Conservation (phyloP, 2,329 filamentous ascomycete species). For the Exserohilum rostratum region DNA sequence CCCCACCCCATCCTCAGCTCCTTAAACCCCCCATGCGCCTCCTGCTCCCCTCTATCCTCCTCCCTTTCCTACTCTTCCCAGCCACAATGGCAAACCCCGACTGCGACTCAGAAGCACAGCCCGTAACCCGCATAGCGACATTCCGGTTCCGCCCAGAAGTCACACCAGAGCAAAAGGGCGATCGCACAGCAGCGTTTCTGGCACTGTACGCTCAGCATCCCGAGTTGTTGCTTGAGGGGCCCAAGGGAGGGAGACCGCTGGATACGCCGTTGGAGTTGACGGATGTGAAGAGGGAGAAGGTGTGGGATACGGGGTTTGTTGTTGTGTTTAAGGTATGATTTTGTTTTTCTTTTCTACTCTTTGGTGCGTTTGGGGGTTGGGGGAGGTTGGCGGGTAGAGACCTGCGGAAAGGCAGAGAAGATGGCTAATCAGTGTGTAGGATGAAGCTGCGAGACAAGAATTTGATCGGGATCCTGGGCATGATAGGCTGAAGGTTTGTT, state of each 20-base stretch:
- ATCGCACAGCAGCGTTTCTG: slow-evolving; percentile 30
- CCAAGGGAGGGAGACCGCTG: slow-evolving; percentile 28
- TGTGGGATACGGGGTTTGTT: slow-evolving; percentile 36
- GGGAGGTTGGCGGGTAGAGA: too few relatives aligned
- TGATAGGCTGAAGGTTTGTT: slow-evolving; percentile 33
- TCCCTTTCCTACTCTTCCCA: background rate
- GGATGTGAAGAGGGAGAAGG: slow-evolving; percentile 28
- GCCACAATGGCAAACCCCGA: slow-evolving; percentile 1
- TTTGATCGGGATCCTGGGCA: slow-evolving; percentile 34
- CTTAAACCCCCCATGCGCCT: too few relatives aligned
- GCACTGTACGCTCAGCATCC: slow-evolving; percentile 28
- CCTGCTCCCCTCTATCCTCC: too few relatives aligned
- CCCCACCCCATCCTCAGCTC: too few relatives aligned
- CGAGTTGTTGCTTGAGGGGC: slow-evolving; percentile 20
- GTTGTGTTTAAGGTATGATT: slow-evolving; percentile 34
- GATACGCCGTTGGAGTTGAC: slow-evolving; percentile 30
- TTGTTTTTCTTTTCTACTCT: background rate
- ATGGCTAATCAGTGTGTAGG: slow-evolving; percentile 10
- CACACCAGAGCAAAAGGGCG: slow-evolving; percentile 26
- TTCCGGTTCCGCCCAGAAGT: slow-evolving; percentile 28
- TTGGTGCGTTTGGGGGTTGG: too few relatives aligned
- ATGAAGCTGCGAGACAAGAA: slow-evolving; percentile 24
- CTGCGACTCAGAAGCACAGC: background rate
- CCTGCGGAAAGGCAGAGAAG: too few relatives aligned
- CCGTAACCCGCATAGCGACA: slow-evolving; percentile 31